Base-by-base conservation (phyloP, 768 basidiomycete species). In the Gautieria morchelliformis region DNA sequence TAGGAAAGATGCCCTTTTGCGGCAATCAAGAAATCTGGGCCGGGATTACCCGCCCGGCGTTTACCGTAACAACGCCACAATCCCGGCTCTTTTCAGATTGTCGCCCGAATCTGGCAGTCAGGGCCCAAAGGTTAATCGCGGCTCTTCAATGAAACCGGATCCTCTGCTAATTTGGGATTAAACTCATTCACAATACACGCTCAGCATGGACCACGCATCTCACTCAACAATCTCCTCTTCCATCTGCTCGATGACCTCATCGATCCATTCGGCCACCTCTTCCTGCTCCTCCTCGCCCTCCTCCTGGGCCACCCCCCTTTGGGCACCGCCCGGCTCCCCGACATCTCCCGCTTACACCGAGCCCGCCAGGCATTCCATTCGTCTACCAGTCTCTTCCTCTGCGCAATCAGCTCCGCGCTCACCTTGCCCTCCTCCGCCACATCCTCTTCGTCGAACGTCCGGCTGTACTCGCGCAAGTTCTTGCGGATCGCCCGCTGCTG, bases 301-400 rank as follows among this genome's bases (percentile, higher is more conserved):
- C 37, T 51, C 45, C 47, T 49, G 46, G 19, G 52, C 41, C n/a
- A 20, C 30, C 46, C 45, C 63, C 68, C 74, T 54, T 67, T 71
- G 14, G 72, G 69, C 54, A 72, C 74, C 61, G 70, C 63, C 48
- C 72, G 59, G 60, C 81, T 81, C 53, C 83, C 84, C 37, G 76
- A 78, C 56, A 85, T 56, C 63, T 89, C 83, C 61, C 79, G 80
- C 68, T 78, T 83, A 63, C 85, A 84, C 61, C 82, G 78, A 22
- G 75, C 64, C 52, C 95, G 82, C 96, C 96, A 98, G 44, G 95
- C 91, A 71, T 99, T 96, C 96, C 96, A 99, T 73, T 99, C 96
- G 66, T 96, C 91, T 63, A 98, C 87, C 53, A 97, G 78, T 48
- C 96, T 81, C 70, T 90, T 89, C 59, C 96, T 81, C 61, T 84